Evolutionary conservation across 2,329 filamentous ascomycete species (phyloP).

Genomic region (Meredithiella fracta): DNA sequence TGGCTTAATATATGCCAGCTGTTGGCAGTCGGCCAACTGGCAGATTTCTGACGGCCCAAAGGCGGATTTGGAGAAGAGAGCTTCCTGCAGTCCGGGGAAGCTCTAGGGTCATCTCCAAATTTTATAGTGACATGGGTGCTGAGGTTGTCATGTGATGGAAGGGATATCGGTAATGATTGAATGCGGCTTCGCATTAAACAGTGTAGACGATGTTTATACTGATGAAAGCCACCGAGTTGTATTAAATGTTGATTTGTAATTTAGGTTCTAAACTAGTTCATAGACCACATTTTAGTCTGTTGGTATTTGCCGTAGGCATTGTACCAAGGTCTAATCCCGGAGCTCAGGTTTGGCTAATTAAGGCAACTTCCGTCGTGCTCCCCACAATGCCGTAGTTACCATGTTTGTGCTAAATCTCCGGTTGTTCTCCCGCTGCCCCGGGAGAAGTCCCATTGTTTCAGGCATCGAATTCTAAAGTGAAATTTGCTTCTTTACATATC

Average conservation of each 20-base stretch:
- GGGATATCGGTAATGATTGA: conserved; percentile 2
- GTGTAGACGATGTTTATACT: no score
- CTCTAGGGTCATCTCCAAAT: not conserved
- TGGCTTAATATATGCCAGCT: no score
- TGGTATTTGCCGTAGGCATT: no score
- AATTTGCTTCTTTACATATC: not conserved
- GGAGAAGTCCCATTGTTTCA: not conserved
- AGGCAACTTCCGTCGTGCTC: no score
- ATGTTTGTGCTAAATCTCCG: not conserved
- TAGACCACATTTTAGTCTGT: no score
- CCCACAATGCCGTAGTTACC: not conserved
- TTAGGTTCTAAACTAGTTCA: no score
- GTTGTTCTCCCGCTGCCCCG: conserved; percentile 8
- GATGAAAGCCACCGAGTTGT: not conserved
- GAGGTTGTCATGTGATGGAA: conserved; percentile 5
- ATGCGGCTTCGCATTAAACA: conserved; percentile 9
- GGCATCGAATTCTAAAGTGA: no score
- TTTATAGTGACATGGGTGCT: no score
- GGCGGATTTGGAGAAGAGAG: conserved; percentile 7
- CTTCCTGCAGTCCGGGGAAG: conserved; percentile 11
- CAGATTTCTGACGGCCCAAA: conserved; percentile 2
- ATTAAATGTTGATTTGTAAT: not conserved
- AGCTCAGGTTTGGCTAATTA: no score
- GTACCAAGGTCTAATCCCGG: no score
- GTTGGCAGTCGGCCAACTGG: not conserved